These are phyloP conservation scores for Bipolaris oryzae DNA, from an alignment of 2,329 filamentous ascomycete genomes.

Conservation along the genomic window DNA sequence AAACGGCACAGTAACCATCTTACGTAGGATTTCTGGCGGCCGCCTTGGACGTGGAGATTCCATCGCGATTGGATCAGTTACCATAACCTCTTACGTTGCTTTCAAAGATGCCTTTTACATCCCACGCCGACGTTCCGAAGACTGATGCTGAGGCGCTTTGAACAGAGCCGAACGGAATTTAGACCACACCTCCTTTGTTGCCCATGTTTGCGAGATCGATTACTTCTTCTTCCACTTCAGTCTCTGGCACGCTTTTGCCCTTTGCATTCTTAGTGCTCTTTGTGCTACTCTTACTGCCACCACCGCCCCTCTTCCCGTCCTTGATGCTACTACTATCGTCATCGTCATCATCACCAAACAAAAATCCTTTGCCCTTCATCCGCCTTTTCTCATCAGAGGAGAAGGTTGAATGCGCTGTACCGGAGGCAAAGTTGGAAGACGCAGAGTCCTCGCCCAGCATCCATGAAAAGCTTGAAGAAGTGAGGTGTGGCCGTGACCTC, in stretches of 20 bases:
- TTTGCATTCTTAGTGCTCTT: constrained; percentile 28
- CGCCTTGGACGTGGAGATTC: background rate
- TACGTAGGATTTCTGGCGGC: background rate
- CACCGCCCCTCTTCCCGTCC: constrained; percentile 31
- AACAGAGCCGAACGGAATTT: background rate
- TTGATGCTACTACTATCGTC: constrained; percentile 27
- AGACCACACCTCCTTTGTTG: constrained; percentile 39
- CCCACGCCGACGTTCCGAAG: background rate
- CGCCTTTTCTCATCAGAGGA: constrained; percentile 45
- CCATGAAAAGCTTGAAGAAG: constrained; percentile 79
- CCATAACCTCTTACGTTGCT: constrained; percentile 8
- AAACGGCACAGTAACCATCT: background rate
- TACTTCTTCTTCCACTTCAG: constrained; percentile 45
- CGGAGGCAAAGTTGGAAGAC: constrained; percentile 43
- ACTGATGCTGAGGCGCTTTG: background rate
- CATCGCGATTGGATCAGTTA: background rate
- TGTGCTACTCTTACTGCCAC: constrained; percentile 22
- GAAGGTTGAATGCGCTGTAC: constrained; percentile 42
- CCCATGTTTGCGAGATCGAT: constrained; percentile 47
- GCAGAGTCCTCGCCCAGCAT: constrained; percentile 63
- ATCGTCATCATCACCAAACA: constrained; percentile 52
- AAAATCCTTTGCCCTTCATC: constrained; percentile 47
- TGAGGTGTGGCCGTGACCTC: constrained; percentile 67
- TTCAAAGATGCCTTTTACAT: background rate
- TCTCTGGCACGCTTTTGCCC: constrained; percentile 30